Evolutionary conservation across 164 flowering plant genomes (phyloP), one percentile per base, ranked within the genome.

Genomic region (Tinospora cordifolia): DNA sequence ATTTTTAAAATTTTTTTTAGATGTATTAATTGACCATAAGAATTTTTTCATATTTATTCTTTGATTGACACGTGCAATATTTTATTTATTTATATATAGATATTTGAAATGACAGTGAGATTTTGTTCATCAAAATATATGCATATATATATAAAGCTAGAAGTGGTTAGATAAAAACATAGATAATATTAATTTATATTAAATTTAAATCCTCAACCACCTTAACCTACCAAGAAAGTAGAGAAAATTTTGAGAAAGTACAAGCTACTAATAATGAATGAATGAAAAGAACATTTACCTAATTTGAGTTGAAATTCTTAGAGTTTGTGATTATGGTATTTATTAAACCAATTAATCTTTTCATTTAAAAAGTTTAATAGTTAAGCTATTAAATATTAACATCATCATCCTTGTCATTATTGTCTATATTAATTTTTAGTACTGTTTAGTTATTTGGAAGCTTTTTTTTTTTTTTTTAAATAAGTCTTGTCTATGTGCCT

Each of bases 211-310:
- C 12, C 15, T 26, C 63, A 60, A 60, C 63, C 17, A 25, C 13
- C 63, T 25, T 26, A 60, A 25, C 63, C 34, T 6, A 60, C 36
- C 63, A 7, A 9, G 30, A 60, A 60, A 60, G 26, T 34, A 60
- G 15, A 25, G 1, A 26, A 21, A 22, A n/a, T n/a, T n/a, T 6
- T 22, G 34, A 22, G 34, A 60, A 54, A 26, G 63, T 60, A 22
- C 63, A 60, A 60, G 15, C 63, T 22, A 27, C 5, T 26, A 8
- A 60, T 60, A 22, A 11, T 60, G 63, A 60, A 11, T 60, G 63
- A 60, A 22, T 22, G 63, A 60, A 60, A 60, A 60, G 14, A 60
- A 26, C 36, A 60, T 60, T 25, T 60, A 60, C 36, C 34, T 60
- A 60, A 60, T 25, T 14, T 9, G 60, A n/a, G 24, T 54, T 54